phyloP scores from a whole-genome alignment of 2,329 filamentous ascomycete species.

The Xylariaceae sp. region DNA sequence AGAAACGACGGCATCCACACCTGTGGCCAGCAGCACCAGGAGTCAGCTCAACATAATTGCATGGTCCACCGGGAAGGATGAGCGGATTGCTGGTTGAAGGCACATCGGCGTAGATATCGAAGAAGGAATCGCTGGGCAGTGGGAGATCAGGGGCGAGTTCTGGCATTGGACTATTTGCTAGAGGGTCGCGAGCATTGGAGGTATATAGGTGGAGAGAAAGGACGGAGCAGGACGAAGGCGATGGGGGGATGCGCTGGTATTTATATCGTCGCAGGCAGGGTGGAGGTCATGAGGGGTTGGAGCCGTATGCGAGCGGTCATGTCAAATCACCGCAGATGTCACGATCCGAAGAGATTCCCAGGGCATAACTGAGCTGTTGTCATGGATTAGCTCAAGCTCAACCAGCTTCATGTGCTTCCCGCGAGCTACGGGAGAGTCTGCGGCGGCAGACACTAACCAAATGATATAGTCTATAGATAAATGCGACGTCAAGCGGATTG shows the following conservation, averaged over 20 bases:
- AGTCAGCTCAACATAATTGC: conserved; percentile 55
- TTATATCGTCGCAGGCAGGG: conserved; percentile 25
- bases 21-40: conserved; percentile 49
- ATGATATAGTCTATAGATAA: conserved; percentile 5
- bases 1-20: conserved; percentile 60
- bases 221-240: conserved; percentile 14
- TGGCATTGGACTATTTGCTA: conserved; percentile 48
- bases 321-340: conserved; percentile 31
- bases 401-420: conserved; percentile 12
- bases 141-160: conserved; percentile 46
- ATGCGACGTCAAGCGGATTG: background rate
- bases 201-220: conserved; percentile 14
- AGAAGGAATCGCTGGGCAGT: conserved; percentile 43
- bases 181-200: conserved; percentile 33
- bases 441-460: conserved; percentile 28
- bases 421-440: conserved; percentile 16
- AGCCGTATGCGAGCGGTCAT: conserved; percentile 27
- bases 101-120: conserved; percentile 54
- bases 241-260: conserved; percentile 24
- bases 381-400: conserved; percentile 26
- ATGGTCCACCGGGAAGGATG: conserved; percentile 48
- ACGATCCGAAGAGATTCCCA: conserved; percentile 33
- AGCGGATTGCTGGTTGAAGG: conserved; percentile 30
- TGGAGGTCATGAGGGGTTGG: conserved; percentile 19
- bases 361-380: conserved; percentile 36